Evolutionary conservation across 2,329 filamentous ascomycete genomes (phyloP), one percentile per base, ranked within the genome.

Genomic region (Dactylellina sp.): DNA sequence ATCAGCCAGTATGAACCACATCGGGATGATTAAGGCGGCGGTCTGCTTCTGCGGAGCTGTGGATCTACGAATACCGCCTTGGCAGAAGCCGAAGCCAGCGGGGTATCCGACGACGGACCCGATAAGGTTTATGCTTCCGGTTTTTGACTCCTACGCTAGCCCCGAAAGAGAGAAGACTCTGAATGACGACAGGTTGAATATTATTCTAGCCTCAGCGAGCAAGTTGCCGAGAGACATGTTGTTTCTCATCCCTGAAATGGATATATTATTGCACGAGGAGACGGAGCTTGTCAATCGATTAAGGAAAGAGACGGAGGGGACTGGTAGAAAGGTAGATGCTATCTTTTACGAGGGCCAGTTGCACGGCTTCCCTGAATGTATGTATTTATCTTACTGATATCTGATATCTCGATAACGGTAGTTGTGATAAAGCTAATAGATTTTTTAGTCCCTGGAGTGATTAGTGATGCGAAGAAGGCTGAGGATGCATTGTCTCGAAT

Each of bases 71-170:
- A 76, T 81, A 0, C 78, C 77, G 14, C 83, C 83, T 0, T 78
- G 78, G 76, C 77, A 82, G 40, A 85, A 85, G 75, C 82, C 81
- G 0, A 80, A 77, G 7, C 81, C 79, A 11, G 37, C 52, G 2
- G 53, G 56, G 11, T 71, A 57, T 39, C 82, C 82, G 0, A 77
- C 78, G 20, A 78, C 66, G 0, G 83, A 85, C 62, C 82, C 82
- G 0, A 32, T 82, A 14, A 65, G 72, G 0, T 81, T 82, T 14
- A 64, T 85, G 53, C 59, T 81, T 22, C 82, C 82, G 0, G 76
- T 85, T 7, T 84, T 82, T 46, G 82, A 85, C 75, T 77, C 82
- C 0, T 85, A 85, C 68, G 80, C 81, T 0, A 81, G 77, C 2
- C 78, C 78, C 1, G 78, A 74, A 9, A 77, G 80, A 4, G 71